Conservation (phyloP, 371 early-diverging fungal genomes). For the Mortierella sp. region DNA sequence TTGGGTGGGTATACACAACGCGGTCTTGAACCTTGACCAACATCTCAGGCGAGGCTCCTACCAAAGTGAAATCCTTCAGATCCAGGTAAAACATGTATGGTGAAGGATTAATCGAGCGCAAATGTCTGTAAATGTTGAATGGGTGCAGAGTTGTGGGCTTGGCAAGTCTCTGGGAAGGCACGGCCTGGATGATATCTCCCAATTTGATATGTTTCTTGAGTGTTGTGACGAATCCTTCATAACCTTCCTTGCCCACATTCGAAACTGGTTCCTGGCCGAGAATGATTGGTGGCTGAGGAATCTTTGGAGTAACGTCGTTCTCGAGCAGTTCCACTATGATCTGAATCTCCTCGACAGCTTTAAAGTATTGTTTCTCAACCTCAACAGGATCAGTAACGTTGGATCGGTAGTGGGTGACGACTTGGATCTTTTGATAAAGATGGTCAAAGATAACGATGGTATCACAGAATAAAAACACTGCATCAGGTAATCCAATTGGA, state of each 20-base stretch:
- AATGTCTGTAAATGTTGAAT: slow-evolving; percentile 95
- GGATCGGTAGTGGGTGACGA: slow-evolving; percentile 89
- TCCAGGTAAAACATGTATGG: slow-evolving; percentile 99
- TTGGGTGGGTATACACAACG: slow-evolving; percentile 92
- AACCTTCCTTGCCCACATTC: slow-evolving; percentile 93
- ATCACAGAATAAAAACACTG: slow-evolving; percentile 94
- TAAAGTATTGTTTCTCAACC: slow-evolving; percentile 72
- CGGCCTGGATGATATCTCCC: slow-evolving; percentile 98
- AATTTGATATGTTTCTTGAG: slow-evolving; percentile 92
- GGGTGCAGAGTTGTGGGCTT: slow-evolving; percentile 92
- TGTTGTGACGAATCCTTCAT: slow-evolving; percentile 87
- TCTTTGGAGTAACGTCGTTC: slow-evolving; percentile 64
- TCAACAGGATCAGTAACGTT: slow-evolving; percentile 68
- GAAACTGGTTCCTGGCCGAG: slow-evolving; percentile 74
- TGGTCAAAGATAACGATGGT: slow-evolving; percentile 95
- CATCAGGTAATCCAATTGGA: slow-evolving; percentile 92
- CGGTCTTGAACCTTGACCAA: slow-evolving; percentile 92
- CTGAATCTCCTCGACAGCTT: slow-evolving; percentile 73
- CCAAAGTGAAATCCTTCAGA: slow-evolving; percentile 90
- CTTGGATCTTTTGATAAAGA: slow-evolving; percentile 88
- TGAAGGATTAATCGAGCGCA: slow-evolving; percentile 96
- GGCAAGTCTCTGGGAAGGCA: slow-evolving; percentile 92
- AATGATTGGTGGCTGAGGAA: slow-evolving; percentile 76
- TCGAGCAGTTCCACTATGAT: slow-evolving; percentile 73
- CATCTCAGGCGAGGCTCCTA: slow-evolving; percentile 98